Evolutionary conservation across 176 grass and related monocot genomes (phyloP), one percentile per base, ranked within the genome.

Genomic region (Neostapfia colusana): DNA sequence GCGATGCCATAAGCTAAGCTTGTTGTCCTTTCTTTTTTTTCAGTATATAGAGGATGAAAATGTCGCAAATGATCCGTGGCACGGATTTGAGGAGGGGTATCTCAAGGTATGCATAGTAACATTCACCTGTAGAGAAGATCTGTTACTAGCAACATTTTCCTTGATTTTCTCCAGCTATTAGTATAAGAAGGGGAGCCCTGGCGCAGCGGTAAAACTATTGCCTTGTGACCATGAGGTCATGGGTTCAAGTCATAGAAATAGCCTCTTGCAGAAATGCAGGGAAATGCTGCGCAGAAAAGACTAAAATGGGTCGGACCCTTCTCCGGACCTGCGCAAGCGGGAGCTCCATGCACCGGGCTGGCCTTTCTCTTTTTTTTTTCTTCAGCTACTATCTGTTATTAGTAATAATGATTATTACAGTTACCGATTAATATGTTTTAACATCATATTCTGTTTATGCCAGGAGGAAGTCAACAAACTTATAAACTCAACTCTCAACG

Each of bases 401-500:
- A 23, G 8, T 23, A 44, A 44, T 81, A 31, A 80, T 15, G 58
- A 8, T 57, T 16, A 26, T 31, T 31, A 31, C 31, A 31, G 3
- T 1, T 31, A 31, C 31, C 8, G 57, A 2, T 37, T 70, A 37
- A 58, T 73, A 37, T 79, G 27, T 46, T 85, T 74, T 86, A 49
- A 78, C 53, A 23, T 42, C 65, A 40, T 38, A 60, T 65, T 72
- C 61, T 74, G 24, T 8, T 81, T 40, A 54, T 74, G 48, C 46
- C 89, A 99, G 96, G 96, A 95, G 43, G 89, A 99, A 85, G 91
- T 99, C 36, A 89, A 81, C 66, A 90, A 85, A 14, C 85, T 99
- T 82, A 56, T 99, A 83, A 58, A 80, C 76, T 80, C 81, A 75
- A 81, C 87, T 69, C 87, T 99, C 25, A 95, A 83, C 7, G 51